phyloP scores from a whole-genome alignment of 306 rosid genomes.

The Ziziphus jujuba region DNA sequence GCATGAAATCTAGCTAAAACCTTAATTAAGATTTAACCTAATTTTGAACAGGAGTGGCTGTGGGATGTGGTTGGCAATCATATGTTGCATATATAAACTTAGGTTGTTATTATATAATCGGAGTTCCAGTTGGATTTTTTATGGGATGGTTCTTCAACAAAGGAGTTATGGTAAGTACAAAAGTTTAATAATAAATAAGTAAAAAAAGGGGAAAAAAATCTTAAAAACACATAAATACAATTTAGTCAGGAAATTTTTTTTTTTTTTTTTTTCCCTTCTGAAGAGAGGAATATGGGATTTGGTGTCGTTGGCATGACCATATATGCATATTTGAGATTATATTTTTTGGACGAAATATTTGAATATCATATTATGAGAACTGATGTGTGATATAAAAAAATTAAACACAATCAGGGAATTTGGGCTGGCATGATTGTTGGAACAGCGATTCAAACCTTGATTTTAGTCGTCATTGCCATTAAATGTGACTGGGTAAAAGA shows the following conservation, averaged over 20 bases:
- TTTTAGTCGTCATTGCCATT: constrained; percentile 36
- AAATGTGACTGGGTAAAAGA: constrained; percentile 64
- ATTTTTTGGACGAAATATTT: no score
- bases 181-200: no score
- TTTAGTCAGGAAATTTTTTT: no score
- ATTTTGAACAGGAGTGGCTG: constrained; percentile 65
- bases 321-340: no score
- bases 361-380: no score
- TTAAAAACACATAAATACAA: no score
- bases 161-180: constrained; percentile 75
- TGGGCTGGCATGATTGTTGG: constrained; percentile 62
- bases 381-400: no score
- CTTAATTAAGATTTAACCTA: neutral
- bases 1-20: neutral
- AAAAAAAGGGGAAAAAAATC: no score
- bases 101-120: constrained; percentile 77
- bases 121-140: constrained; percentile 67
- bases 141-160: constrained; percentile 66
- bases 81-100: constrained; percentile 83
- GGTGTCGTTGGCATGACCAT: no score
- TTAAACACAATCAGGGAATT: neutral
- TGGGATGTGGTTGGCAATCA: constrained; percentile 92
- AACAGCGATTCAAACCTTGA: constrained; percentile 51
- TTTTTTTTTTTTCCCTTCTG: no score
- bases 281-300: no score